phyloP scores from a whole-genome alignment of 2,329 filamentous ascomycete genomes.

The Pestalotiopsis sp. region DNA sequence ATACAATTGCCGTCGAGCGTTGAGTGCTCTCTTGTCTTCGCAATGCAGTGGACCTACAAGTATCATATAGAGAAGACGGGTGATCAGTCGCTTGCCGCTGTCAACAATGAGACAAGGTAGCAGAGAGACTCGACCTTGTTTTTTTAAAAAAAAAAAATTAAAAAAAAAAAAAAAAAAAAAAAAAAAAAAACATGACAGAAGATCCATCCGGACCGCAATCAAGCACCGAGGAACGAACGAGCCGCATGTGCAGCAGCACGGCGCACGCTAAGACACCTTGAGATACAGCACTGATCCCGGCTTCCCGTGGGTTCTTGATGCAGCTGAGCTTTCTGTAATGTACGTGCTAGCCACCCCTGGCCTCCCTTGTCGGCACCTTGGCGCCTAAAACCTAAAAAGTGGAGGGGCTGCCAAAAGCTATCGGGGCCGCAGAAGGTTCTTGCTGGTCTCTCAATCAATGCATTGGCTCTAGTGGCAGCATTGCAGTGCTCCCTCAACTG shows the following conservation, averaged over 20 bases:
- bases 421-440: not conserved
- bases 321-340: not conserved
- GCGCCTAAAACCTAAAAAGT: slow-evolving; percentile 4
- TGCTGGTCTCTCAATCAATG: not conserved
- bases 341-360: not conserved
- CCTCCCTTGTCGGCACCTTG: not conserved
- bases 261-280: not conserved
- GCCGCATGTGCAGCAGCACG: not conserved
- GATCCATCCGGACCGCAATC: not conserved
- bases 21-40: not conserved
- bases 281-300: not conserved
- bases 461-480: not conserved
- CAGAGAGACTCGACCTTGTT: no score
- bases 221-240: not conserved
- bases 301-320: not conserved
- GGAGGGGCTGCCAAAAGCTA: not conserved
- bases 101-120: no score
- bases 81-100: no score
- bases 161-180: no score
- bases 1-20: not conserved
- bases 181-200: no score
- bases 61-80: not conserved
- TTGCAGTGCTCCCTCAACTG: slow-evolving; percentile 6
- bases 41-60: not conserved
- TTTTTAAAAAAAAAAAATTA: no score